Evolutionary conservation across 1,139 yeast species (phyloP), one percentile per base, ranked within the genome.

Genomic region (Kluyveromyces marxianus): DNA sequence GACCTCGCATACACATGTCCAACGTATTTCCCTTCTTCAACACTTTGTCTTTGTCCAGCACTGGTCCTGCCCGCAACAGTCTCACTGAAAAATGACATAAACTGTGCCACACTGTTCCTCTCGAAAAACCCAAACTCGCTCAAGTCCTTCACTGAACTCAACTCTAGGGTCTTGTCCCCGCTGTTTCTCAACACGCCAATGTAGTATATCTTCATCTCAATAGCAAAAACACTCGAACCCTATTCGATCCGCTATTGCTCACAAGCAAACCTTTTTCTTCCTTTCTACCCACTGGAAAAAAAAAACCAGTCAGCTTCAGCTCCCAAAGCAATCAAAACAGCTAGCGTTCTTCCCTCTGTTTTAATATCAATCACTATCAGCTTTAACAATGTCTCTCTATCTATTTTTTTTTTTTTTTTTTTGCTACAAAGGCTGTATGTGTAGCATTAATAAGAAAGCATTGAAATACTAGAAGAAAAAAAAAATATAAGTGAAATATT

Each of bases 1-100:
- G 84, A 69, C 55, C 97, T 77, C 27, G 90, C 82, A 65, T 85
- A 92, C 0, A 92, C 92, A 66, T 94, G 98, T 6, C 96, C 97
- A 25, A 87, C 76, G 63, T 90, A 90, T 64, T 69, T 69, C 43
- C 94, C 94, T 66, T 92, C 97, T 65, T 92, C 97, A 45, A 92
- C 87, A 62, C 90, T 79, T 68, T 92, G 98, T 68, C 98, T 82
- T 67, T 88, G 94, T 36, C 96, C 96, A 2, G 90, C 74, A 35
- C 74, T 70, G 1, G 98, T 94, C 68, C 98, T 80, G 54, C 82
- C 83, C 7, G 96, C 81, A 26, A 92, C 92, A 4, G 98, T 92
- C 59, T 81, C 87, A 25, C 95, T 77, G 68, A 92, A 90, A 66
- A 94, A 94, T 3, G 95, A 79, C 96, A 92, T 87, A 69, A 92